Evolutionary conservation across 2,329 filamentous ascomycete species (phyloP), one percentile per base, ranked within the genome.

Genomic region (Cladosporium sp.): DNA sequence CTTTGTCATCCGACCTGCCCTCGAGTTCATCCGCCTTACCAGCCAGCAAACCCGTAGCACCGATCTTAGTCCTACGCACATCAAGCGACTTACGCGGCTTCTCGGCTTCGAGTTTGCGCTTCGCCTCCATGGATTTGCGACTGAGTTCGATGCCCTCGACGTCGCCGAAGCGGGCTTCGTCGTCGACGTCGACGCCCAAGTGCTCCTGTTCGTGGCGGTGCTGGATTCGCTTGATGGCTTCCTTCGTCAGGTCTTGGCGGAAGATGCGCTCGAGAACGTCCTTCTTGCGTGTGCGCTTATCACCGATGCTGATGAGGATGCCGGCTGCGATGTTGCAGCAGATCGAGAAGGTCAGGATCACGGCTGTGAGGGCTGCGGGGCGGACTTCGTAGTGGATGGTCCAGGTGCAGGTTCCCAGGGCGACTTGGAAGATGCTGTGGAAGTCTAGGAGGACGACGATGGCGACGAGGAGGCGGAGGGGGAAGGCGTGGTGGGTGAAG

Each of bases 261-360:
- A 86, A 81, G 69, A 93, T 80, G 38, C 84, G 78, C 62, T 91
- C 84, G 18, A 90, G 74, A 0, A 94, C 86, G 36, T 94, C 88
- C 78, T 90, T 92, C 76, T 94, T 94, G 43, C 88, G 75, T 2
- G 88, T 90, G 55, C 78, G 80, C 16, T 83, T 78, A 62, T 92
- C 88, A 1, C 88, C 88, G 13, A 89, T 75, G 56, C 76, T 82
- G 63, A 94, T 94, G 20, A 92, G 64, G 1, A 94, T 69, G 3
- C 88, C 88, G 0, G 85, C 88, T 0, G 79, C 79, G 55, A 89
- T 84, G 64, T 94, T 94, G 63, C 82, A 85, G 0, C 82, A 79
- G 58, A 94, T 88, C 19, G 84, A 88, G 61, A 82, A 86, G 61
- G 83, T 86, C 2, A 94, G 85, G 50, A 94, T 91, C 5, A 86